Evolutionary conservation across 2,329 filamentous ascomycete species (phyloP).

Genomic region (Aspergillus latus): DNA sequence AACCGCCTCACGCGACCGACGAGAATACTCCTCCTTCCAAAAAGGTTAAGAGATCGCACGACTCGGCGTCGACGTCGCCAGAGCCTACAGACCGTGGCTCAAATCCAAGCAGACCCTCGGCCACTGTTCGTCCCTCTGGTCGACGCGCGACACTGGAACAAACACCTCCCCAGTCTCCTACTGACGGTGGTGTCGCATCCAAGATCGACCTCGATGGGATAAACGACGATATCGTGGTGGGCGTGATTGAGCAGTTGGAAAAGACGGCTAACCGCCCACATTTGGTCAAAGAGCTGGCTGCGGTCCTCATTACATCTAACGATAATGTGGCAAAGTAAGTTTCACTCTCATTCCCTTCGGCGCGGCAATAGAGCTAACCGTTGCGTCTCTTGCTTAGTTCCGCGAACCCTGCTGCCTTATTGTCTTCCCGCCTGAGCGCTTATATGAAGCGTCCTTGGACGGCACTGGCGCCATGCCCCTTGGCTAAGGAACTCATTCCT

Average conservation of each 20-base stretch:
- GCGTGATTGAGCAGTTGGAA: constrained; percentile 82
- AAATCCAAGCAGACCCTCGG: constrained; percentile 30
- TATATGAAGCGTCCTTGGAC: constrained; percentile 89
- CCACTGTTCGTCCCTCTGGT: constrained; percentile 24
- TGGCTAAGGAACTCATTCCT: constrained; percentile 89
- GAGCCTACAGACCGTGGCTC: constrained; percentile 31
- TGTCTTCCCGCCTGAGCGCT: constrained; percentile 84
- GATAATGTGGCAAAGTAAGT: constrained; percentile 89
- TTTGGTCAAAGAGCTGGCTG: constrained; percentile 88
- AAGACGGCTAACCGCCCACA: constrained; percentile 89
- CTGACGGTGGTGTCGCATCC: constrained; percentile 45
- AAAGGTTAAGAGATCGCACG: constrained; percentile 77
- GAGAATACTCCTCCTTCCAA: constrained; percentile 56
- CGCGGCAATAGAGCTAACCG: constrained; percentile 19
- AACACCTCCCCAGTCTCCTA: constrained; percentile 78
- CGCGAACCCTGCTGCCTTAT: constrained; percentile 90
- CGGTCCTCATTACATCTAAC: constrained; percentile 72
- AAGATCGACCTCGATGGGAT: constrained; percentile 79
- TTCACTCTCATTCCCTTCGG: constrained; percentile 11
- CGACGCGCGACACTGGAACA: constrained; percentile 61
- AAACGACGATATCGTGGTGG: constrained; percentile 93
- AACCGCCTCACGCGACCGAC: constrained; percentile 61
- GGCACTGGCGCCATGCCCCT: constrained; percentile 73
- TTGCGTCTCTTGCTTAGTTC: constrained; percentile 61
- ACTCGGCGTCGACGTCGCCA: constrained; percentile 45